These are phyloP conservation scores for Chaetomium tenue DNA, from an alignment of 495 filamentous ascomycete species.

Conservation along the genomic window DNA sequence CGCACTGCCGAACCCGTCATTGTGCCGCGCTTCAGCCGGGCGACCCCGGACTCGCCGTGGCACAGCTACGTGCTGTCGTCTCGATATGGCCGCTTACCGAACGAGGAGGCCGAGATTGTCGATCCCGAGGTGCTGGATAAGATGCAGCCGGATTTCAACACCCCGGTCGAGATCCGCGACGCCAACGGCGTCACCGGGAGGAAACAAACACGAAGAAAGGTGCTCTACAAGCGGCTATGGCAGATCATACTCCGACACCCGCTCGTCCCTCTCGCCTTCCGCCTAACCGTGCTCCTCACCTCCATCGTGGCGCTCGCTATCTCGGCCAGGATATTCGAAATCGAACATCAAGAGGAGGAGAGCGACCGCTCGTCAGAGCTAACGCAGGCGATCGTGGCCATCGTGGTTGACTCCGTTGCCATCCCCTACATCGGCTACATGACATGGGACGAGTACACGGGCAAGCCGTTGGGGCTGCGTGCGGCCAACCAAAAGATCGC, in stretches of 20 bases:
- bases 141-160: conserved; percentile 52
- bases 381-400: conserved; percentile 81
- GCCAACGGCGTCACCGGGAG: conserved; percentile 22
- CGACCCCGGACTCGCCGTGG: conserved; percentile 46
- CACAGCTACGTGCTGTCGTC: conserved; percentile 50
- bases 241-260: conserved; percentile 68
- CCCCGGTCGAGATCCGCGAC: conserved; percentile 30
- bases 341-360: conserved; percentile 44
- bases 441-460: conserved; percentile 93
- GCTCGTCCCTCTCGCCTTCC: conserved; percentile 79
- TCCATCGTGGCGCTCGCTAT: conserved; percentile 80
- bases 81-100: conserved; percentile 46
- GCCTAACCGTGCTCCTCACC: conserved; percentile 77
- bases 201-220: conserved; percentile 25
- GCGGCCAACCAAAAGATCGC: conserved; percentile 78
- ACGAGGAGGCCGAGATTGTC: conserved; percentile 48
- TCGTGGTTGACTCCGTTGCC: conserved; percentile 85
- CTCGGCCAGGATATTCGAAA: conserved; percentile 68
- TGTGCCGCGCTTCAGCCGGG: conserved; percentile 45
- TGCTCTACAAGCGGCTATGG: conserved; percentile 46
- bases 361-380: conserved; percentile 49
- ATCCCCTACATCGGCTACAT: conserved; percentile 89
- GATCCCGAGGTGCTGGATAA: conserved; percentile 44
- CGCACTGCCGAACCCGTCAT: conserved; percentile 57
- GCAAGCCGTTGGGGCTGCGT: conserved; percentile 86